Evolutionary conservation across 2,329 filamentous ascomycete genomes (phyloP).

Genomic region (Alternaria triticimaculans): DNA sequence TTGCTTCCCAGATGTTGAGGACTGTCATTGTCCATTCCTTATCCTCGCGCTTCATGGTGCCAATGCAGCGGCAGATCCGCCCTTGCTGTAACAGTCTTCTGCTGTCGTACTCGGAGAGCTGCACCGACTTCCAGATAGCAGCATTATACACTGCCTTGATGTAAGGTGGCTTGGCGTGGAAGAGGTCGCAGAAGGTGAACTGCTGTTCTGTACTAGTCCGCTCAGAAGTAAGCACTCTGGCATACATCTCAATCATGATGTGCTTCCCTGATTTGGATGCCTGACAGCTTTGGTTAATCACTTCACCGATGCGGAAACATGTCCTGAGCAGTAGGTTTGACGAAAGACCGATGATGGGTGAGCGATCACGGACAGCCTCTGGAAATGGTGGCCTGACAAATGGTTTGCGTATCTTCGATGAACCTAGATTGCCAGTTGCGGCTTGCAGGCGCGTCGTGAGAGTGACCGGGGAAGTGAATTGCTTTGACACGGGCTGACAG

Average conservation of each 20-base stretch:
- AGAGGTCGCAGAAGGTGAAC: slow-evolving; percentile 70
- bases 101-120: slow-evolving; percentile 57
- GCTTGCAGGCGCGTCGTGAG: slow-evolving; percentile 21
- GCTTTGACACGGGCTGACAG: slow-evolving; percentile 6
- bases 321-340: slow-evolving; percentile 59
- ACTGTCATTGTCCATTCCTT: slow-evolving; percentile 55
- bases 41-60: slow-evolving; percentile 55
- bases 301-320: slow-evolving; percentile 70
- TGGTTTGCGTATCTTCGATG: slow-evolving; percentile 38
- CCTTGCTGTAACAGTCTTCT: slow-evolving; percentile 51
- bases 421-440: slow-evolving; percentile 1
- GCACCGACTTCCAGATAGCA: slow-evolving; percentile 53
- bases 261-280: slow-evolving; percentile 57
- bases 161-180: slow-evolving; percentile 64
- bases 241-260: slow-evolving; percentile 67
- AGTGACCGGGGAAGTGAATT: slow-evolving; percentile 37
- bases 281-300: slow-evolving; percentile 58
- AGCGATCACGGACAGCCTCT: slow-evolving; percentile 56
- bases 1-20: slow-evolving; percentile 59
- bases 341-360: slow-evolving; percentile 61
- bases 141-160: slow-evolving; percentile 54
- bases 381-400: slow-evolving; percentile 63
- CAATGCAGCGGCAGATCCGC: slow-evolving; percentile 58
- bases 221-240: slow-evolving; percentile 64
- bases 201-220: slow-evolving; percentile 64